Percentiles rank a stretch among this genome's conserved stretches.
Evolutionary conservation across 257 asterid species (phyloP).

Genomic region (Gynochthodes officinalis): DNA sequence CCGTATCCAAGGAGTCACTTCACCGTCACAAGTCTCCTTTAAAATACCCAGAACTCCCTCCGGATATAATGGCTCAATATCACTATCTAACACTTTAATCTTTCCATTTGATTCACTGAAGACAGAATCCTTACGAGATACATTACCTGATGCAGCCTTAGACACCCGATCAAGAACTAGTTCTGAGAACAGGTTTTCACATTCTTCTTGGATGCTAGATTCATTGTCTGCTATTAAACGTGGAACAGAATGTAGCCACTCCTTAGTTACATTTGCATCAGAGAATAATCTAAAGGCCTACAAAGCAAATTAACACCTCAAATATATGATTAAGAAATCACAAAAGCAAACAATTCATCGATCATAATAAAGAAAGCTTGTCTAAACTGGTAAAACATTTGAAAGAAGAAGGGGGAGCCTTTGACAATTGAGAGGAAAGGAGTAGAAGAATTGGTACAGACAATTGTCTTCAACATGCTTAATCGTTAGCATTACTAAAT

Average conservation of each 20-base stretch:
- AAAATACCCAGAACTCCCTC: slow-evolving; percentile 51
- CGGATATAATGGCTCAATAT: slow-evolving; percentile 35
- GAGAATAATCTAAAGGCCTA: slow-evolving; percentile 77
- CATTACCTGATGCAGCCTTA: slow-evolving; percentile 39
- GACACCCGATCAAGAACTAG: slow-evolving; percentile 68
- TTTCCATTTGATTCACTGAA: slow-evolving; percentile 28
- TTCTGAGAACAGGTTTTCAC: slow-evolving; percentile 79
- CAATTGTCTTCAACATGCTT: not conserved
- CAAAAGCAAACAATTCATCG: not conserved
- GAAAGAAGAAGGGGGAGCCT: not conserved
- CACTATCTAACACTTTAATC: slow-evolving; percentile 24
- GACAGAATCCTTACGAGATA: slow-evolving; percentile 24
- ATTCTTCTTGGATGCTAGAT: slow-evolving; percentile 95
- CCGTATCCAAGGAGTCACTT: slow-evolving; percentile 89
- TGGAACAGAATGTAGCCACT: slow-evolving; percentile 88
- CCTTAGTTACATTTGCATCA: slow-evolving; percentile 50
- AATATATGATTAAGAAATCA: slow-evolving; percentile 2
- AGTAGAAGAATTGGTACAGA: not conserved
- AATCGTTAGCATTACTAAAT: not conserved
- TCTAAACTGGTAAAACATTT: not conserved
- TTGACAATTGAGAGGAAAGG: not conserved
- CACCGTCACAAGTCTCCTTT: slow-evolving; percentile 68
- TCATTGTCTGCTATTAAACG: slow-evolving; percentile 79
- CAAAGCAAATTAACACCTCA: slow-evolving; percentile 18
- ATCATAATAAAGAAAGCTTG: not conserved